phyloP scores from a whole-genome alignment of 2,329 filamentous ascomycete species.

The Neurospora sp. region DNA sequence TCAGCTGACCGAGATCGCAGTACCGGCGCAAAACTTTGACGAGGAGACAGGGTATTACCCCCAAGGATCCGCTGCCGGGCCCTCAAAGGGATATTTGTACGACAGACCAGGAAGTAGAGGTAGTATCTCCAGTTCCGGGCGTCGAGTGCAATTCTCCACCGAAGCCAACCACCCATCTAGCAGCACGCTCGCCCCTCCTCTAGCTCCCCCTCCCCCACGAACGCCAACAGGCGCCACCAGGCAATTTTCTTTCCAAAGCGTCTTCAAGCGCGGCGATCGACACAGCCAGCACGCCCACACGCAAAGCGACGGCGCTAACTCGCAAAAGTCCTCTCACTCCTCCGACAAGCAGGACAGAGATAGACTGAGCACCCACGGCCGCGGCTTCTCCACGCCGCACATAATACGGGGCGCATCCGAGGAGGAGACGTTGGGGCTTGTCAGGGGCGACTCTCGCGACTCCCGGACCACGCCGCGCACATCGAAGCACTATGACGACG shows the following conservation, averaged over 20 bases:
- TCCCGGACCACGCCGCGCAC: constrained; percentile 25
- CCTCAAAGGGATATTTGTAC: background rate
- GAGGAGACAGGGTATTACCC: constrained; percentile 31
- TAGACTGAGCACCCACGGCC: constrained; percentile 13
- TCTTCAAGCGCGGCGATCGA: constrained; percentile 48
- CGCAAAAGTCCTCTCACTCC: constrained; percentile 9
- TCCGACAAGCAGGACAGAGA: constrained; percentile 18
- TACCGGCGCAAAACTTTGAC: constrained; percentile 35
- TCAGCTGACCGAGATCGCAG: constrained; percentile 50
- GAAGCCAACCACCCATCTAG: constrained; percentile 24
- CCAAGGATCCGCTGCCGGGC: background rate
- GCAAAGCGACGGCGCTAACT: constrained; percentile 10
- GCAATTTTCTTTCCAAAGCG: constrained; percentile 87
- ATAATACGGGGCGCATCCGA: constrained; percentile 53
- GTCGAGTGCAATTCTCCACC: constrained; percentile 37
- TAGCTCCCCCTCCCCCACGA: background rate
- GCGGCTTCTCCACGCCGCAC: constrained; percentile 31
- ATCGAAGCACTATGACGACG: constrained; percentile 26
- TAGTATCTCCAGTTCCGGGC: constrained; percentile 29
- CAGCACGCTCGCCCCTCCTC: constrained; percentile 26
- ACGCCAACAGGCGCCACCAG: constrained; percentile 38
- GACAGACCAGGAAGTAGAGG: constrained; percentile 34
- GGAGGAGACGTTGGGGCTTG: constrained; percentile 72
- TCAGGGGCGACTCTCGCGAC: constrained; percentile 65
- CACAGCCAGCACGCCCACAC: constrained; percentile 25